These are phyloP conservation scores for Colletotrichum tabaci DNA, from an alignment of 2,329 filamentous ascomycete genomes.

Conservation along the genomic window DNA sequence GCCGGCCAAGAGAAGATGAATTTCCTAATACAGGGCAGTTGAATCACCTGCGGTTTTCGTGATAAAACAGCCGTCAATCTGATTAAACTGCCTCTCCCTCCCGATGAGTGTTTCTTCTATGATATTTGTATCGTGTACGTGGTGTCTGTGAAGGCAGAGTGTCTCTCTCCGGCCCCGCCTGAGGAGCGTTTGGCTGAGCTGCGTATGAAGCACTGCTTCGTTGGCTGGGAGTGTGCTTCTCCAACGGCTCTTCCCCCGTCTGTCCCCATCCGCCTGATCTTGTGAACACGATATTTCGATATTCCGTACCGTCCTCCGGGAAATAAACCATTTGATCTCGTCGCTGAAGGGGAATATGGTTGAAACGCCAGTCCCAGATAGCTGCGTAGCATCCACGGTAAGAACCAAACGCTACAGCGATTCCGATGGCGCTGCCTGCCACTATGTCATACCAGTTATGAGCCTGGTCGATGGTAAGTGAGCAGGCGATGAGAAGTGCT, in stretches of 20 bases:
- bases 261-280: constrained; percentile 29
- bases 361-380: constrained; percentile 78
- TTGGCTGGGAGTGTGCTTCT: constrained; percentile 10
- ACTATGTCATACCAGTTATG: constrained; percentile 81
- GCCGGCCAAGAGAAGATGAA: no score
- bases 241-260: background rate
- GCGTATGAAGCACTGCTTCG: constrained; percentile 25
- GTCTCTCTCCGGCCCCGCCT: constrained; percentile 1
- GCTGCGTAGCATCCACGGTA: constrained; percentile 79
- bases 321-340: constrained; percentile 51
- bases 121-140: constrained; percentile 22
- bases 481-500: constrained; percentile 72
- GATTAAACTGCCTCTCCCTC: constrained; percentile 3
- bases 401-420: constrained; percentile 71
- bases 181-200: constrained; percentile 1
- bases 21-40: no score
- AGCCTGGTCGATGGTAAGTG: constrained; percentile 74
- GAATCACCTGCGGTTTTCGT: background rate
- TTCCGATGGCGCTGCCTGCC: constrained; percentile 75
- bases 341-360: constrained; percentile 74
- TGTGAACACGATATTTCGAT: constrained; percentile 22
- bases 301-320: constrained; percentile 14
- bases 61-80: no score
- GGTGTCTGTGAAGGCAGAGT: background rate
- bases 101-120: background rate